Base-by-base conservation (phyloP, 208 protist genomes). In the Acanthamoeba divionensis region DNA sequence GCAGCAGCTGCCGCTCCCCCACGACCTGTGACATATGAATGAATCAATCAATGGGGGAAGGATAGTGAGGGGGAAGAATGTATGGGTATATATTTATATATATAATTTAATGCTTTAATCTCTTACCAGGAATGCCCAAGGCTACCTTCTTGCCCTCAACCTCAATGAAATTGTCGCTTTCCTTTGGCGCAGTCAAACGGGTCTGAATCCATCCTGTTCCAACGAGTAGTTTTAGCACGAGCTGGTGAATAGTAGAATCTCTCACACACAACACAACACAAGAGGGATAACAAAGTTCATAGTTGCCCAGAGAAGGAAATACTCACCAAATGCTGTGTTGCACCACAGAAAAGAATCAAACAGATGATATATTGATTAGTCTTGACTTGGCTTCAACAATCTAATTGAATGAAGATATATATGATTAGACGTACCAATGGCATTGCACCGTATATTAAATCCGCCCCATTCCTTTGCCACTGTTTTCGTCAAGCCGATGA, bases 371-470 rank as follows among this genome's bases (percentile, higher is more conserved):
- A 8, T 15, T 36, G n/a, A 29, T 21, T 7, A 29, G 33, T 24
- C 21, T 33, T 36, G 21, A 18, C 65, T 38, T 2, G 13, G 18
- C 7, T 29, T 71, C 10, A 21, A 44, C 44, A 79, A n/a, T n/a
- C n/a, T n/a, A n/a, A n/a, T n/a, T n/a, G n/a, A 6, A 47, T 93
- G 36, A 69, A 45, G 31, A 79, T 31, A 55, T 80, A 6, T 21
- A 83, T 18, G 29, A 24, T 24, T 36, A 83, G 21, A 12, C 21
- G 48, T 83, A 83, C 92, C 92, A 41, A 91, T 91, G 5, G 91
- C 88, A 73, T 94, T 94, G 31, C 91, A 94, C 15, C 92, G 89
- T 33, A 93, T 75, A 38, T 90, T 89, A 54, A 92, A 91, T 12
- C 65, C 18, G 7, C 92, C 91, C 86, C 80, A 91, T 87, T 82